A percentile compares a stretch with the other conserved stretches of the same genome.
Evolutionary conservation across 495 filamentous ascomycete genomes (phyloP).

Genomic region (Pyrenopolyporus hunteri): DNA sequence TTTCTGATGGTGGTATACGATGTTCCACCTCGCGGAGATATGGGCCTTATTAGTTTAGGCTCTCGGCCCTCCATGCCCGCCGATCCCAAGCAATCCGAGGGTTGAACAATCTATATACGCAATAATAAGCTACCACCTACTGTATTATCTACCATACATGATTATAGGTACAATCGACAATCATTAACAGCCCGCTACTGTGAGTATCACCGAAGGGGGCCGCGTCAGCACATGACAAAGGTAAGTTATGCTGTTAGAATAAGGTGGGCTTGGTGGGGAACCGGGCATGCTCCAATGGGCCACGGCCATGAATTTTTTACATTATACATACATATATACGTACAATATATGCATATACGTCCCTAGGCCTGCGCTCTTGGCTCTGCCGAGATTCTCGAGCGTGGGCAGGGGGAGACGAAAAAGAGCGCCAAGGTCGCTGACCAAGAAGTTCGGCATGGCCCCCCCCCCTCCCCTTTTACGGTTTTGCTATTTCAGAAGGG

Average conservation of each 20-base stretch:
- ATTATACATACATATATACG: no score
- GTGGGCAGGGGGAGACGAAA: slow-evolving; percentile 11
- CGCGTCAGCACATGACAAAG: slow-evolving; percentile 39
- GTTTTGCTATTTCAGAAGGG: slow-evolving; percentile 24
- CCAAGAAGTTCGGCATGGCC: slow-evolving; percentile 27
- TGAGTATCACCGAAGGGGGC: slow-evolving; percentile 38
- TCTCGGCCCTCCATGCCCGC: slow-evolving; percentile 11
- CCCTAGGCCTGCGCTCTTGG: slow-evolving; percentile 20
- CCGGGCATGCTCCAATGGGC: slow-evolving; percentile 11
- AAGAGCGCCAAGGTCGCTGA: slow-evolving; percentile 26
- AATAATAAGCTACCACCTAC: slow-evolving; percentile 31
- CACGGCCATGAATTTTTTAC: slow-evolving; percentile 19
- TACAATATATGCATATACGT: no score
- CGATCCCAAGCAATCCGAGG: slow-evolving; percentile 20
- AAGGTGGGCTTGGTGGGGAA: slow-evolving; percentile 37
- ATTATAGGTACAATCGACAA: background rate
- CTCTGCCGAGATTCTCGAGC: slow-evolving; percentile 37
- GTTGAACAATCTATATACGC: background rate
- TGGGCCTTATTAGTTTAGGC: slow-evolving; percentile 39
- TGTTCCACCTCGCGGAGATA: slow-evolving; percentile 35
- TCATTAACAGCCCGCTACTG: slow-evolving; percentile 14
- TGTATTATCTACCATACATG: slow-evolving; percentile 25
- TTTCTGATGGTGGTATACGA: slow-evolving; percentile 34
- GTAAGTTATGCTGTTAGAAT: slow-evolving; percentile 34
- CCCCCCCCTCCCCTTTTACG: slow-evolving; percentile 14